Evolutionary conservation across 345 rosid genomes (phyloP).

Genomic region (Linum lewisii): DNA sequence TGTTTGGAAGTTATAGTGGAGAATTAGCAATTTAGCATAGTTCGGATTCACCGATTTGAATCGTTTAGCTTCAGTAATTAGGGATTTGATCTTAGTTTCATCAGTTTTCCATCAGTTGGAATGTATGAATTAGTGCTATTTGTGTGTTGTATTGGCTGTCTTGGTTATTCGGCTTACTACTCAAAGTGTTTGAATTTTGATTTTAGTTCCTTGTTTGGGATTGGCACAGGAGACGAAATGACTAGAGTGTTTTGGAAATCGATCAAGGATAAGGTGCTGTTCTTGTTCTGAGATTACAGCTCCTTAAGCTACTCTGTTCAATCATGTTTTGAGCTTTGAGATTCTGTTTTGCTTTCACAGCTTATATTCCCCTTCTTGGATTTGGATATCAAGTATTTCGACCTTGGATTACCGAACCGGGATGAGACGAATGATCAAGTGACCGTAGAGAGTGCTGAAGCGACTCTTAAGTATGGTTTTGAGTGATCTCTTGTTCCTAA

Average conservation of each 20-base stretch:
- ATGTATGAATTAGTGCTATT: too few relatives aligned
- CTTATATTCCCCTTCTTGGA: slow-evolving; percentile 1
- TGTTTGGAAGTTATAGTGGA: too few relatives aligned
- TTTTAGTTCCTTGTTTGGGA: not conserved
- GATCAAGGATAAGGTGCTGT: slow-evolving; percentile 22
- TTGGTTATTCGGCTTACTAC: not conserved
- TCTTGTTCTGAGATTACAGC: not conserved
- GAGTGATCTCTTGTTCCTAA: not conserved
- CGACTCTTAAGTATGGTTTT: not conserved
- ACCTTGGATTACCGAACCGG: slow-evolving; percentile 1
- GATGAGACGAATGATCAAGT: not conserved
- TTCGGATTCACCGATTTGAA: too few relatives aligned
- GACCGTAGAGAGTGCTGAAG: slow-evolving; percentile 2
- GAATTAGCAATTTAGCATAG: too few relatives aligned
- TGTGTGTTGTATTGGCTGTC: not conserved
- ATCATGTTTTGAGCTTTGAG: not conserved
- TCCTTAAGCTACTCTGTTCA: not conserved
- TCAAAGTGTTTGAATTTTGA: not conserved
- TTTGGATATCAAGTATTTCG: slow-evolving; percentile 4
- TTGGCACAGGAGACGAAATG: slow-evolving; percentile 26
- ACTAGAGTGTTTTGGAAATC: slow-evolving; percentile 24
- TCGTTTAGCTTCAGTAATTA: not conserved
- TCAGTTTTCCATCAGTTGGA: too few relatives aligned
- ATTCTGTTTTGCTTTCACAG: not conserved
- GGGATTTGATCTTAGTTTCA: not conserved